A percentile compares a stretch with the other conserved stretches of the same genome.
These are phyloP conservation scores for Coniochaeta ligniaria DNA, from an alignment of 2,329 filamentous ascomycete genomes.

Conservation along the genomic window DNA sequence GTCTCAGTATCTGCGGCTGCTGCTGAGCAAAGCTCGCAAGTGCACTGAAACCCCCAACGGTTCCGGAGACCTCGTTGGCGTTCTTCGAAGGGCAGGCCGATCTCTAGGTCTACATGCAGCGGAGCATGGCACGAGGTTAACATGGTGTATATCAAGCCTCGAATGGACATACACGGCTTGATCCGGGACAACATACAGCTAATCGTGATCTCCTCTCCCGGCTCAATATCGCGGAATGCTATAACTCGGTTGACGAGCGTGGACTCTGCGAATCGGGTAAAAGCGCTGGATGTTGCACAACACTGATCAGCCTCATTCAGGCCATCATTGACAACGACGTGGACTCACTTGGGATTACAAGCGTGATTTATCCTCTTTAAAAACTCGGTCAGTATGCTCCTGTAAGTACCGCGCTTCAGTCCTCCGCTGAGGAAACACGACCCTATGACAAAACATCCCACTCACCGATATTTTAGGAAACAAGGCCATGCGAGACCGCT, in stretches of 20 bases:
- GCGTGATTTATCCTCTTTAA: conserved; percentile 16
- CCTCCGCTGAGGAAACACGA: too few species aligned
- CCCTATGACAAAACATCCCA: background rate
- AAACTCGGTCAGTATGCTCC: background rate
- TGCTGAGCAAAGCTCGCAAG: conserved; percentile 15
- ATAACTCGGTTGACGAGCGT: conserved; percentile 17
- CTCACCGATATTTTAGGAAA: conserved; percentile 16
- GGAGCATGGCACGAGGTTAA: background rate
- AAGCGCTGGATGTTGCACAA: conserved; percentile 10
- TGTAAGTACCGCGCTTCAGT: background rate
- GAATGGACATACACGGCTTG: background rate
- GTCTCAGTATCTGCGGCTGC: conserved; percentile 4
- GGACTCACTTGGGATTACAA: conserved; percentile 18
- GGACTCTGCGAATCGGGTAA: conserved; percentile 12
- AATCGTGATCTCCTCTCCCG: conserved; percentile 20
- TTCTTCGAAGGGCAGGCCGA: conserved; percentile 11
- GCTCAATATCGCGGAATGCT: conserved; percentile 16
- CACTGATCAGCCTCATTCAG: background rate
- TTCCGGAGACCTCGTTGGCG: conserved; percentile 10
- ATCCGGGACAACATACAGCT: conserved; percentile 14
- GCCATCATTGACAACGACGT: background rate
- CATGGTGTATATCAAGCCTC: conserved; percentile 2
- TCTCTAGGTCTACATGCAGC: conserved; percentile 8
- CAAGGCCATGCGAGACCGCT: conserved; percentile 10
- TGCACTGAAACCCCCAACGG: conserved; percentile 20